A percentile compares a stretch with the other conserved stretches of the same genome.
phyloP scores from a whole-genome alignment of 176 grass and related monocot species.

The Aegilops bicornis region DNA sequence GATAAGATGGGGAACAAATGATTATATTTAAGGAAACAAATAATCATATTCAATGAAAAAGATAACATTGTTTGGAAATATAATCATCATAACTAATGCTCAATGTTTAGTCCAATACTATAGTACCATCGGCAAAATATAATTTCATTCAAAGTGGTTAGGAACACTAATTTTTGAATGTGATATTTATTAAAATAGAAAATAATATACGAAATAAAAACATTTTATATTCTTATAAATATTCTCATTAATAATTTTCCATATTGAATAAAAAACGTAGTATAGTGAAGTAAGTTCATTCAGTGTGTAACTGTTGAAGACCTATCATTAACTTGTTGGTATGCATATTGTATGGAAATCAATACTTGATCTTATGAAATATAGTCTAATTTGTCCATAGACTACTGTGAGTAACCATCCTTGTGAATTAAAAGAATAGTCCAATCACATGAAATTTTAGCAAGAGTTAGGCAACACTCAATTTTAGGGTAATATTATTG shows the following conservation, averaged over 20 bases:
- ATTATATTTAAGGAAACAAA: not conserved
- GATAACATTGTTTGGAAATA: not conserved
- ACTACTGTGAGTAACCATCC: not conserved
- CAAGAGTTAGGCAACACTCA: not conserved
- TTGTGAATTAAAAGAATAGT: not conserved
- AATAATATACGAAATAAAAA: not conserved
- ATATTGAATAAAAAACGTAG: no score
- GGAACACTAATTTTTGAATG: not conserved
- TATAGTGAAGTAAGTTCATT: not conserved
- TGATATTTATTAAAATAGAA: not conserved
- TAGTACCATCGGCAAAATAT: not conserved
- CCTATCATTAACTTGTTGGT: not conserved
- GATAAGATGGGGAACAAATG: not conserved
- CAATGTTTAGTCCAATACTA: not conserved
- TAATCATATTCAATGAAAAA: no score
- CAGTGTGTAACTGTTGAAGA: not conserved
- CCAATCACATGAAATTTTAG: constrained; percentile 30
- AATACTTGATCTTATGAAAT: not conserved
- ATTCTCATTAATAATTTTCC: no score
- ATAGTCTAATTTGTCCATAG: not conserved
- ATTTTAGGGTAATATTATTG: not conserved
- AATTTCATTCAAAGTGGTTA: not conserved
- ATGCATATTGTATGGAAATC: not conserved
- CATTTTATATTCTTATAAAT: not conserved
- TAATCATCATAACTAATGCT: not conserved